These are phyloP conservation scores for Cyberlindnera galapagoensis DNA, from an alignment of 805 yeast species.

Conservation along the genomic window DNA sequence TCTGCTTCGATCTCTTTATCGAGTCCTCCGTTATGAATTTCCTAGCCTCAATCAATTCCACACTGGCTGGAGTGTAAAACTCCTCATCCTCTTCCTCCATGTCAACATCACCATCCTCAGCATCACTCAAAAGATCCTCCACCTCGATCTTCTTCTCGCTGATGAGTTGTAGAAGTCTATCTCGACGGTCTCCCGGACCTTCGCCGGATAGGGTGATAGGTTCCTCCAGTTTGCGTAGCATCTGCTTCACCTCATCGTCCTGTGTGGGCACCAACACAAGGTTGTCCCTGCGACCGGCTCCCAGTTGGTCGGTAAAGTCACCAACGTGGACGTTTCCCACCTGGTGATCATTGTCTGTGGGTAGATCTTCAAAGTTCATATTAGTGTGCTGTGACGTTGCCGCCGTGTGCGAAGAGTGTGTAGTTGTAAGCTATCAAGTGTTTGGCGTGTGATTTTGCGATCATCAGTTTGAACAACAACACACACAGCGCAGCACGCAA, in stretches of 20 bases:
- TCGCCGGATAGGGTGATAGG: slow-evolving; percentile 57
- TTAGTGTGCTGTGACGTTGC: not conserved
- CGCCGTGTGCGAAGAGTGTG: too few species aligned
- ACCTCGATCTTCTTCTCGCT: slow-evolving; percentile 26
- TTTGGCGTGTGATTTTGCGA: too few species aligned
- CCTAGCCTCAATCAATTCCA: slow-evolving; percentile 47
- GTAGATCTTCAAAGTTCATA: slow-evolving; percentile 19
- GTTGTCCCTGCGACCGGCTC: slow-evolving; percentile 23
- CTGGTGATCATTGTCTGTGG: slow-evolving; percentile 20
- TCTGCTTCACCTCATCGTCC: slow-evolving; percentile 53
- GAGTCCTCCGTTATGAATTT: slow-evolving; percentile 46
- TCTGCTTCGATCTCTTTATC: slow-evolving; percentile 33
- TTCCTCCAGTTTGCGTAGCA: slow-evolving; percentile 44
- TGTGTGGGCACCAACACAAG: slow-evolving; percentile 47
- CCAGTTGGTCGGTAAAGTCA: slow-evolving; percentile 22
- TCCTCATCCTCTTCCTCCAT: slow-evolving; percentile 49
- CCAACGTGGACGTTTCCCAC: slow-evolving; percentile 23
- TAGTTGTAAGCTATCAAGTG: too few species aligned
- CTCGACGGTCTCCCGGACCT: slow-evolving; percentile 52
- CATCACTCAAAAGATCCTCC: slow-evolving; percentile 5
- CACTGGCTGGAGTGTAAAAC: slow-evolving; percentile 75
- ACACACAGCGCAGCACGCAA: too few species aligned
- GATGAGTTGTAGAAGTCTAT: slow-evolving; percentile 45
- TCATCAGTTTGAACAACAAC: too few species aligned
- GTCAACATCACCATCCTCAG: slow-evolving; percentile 15